Conservation (phyloP, 2,329 filamentous ascomycete species). For the Aspergillus tubingensis region DNA sequence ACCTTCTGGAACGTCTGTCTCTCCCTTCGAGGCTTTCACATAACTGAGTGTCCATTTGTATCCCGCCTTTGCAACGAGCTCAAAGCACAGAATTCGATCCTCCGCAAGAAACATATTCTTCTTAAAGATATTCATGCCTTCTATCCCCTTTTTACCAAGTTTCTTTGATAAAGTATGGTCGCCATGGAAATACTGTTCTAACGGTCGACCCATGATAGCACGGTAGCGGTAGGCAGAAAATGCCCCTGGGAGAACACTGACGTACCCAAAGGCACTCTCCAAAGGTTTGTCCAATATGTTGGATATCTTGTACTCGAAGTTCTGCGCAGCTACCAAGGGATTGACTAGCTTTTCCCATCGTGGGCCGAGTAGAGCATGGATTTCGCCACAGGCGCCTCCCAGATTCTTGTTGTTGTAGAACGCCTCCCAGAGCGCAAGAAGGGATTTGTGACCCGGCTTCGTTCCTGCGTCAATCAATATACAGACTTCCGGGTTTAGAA, state of each 20-base stretch:
- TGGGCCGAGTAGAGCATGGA: slow-evolving; percentile 93
- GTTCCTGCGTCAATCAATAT: slow-evolving; percentile 97
- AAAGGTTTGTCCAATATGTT: slow-evolving; percentile 98
- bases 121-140: slow-evolving; percentile 99
- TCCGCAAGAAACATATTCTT: slow-evolving; percentile 99
- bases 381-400: slow-evolving; percentile 96
- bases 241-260: slow-evolving; percentile 95
- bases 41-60: slow-evolving; percentile 99
- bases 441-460: slow-evolving; percentile 87
- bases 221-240: slow-evolving; percentile 98
- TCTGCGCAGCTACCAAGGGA: slow-evolving; percentile 91
- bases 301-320: slow-evolving; percentile 99
- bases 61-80: slow-evolving; percentile 95
- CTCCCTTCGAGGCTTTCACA: slow-evolving; percentile 98
- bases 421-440: slow-evolving; percentile 92
- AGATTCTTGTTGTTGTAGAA: slow-evolving; percentile 99
- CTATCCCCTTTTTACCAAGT: slow-evolving; percentile 97
- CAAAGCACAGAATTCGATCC: slow-evolving; percentile 99
- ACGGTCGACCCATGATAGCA: slow-evolving; percentile 93
- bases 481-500: slow-evolving; percentile 93
- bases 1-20: slow-evolving; percentile 97
- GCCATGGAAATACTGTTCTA: slow-evolving; percentile 99
- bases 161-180: slow-evolving; percentile 95
- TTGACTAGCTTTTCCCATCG: slow-evolving; percentile 91
- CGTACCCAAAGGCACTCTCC: slow-evolving; percentile 95